Base-by-base conservation (phyloP, 2,329 filamentous ascomycete species). In the Diplodia sapinea region DNA sequence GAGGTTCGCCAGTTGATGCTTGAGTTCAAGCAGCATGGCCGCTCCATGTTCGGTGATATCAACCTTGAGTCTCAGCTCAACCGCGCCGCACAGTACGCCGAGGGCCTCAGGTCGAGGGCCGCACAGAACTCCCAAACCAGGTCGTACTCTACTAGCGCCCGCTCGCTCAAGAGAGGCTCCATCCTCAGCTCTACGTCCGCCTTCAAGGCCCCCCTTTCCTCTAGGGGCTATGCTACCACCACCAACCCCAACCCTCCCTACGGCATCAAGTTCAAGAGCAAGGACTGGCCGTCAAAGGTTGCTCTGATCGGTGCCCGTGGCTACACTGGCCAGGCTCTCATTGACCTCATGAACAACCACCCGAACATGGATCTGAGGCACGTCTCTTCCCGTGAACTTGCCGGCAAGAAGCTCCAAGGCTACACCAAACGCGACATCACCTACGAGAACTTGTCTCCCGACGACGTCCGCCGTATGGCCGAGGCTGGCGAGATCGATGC, bases 321-420 rank as follows among this genome's bases (percentile, higher is more conserved):
- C 40, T 98, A 97, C 78, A 98, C 94, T 65, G 94, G 95, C 50
- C 92, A 97, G 79, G 92, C 93, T 66, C 84, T 99, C 57, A 93
- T 98, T 74, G 89, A 88, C 69, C 87, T 99, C 23, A 84, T 99
- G 61, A 95, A 97, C 80, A 82, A 87, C 40, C 95, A 98, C 81
- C 93, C 93, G 15, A 87, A 92, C 79, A 91, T 98, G 85, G 94
- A 97, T 72, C 88, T 98, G 64, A 87, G 89, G 57, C 90, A 97
- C 76, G 94, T 98, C 54, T 97, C 93, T 2, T 98, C 94, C 15
- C 92, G 95, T 75, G 94, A 98, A 80, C 87, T 98, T 61, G 90
- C 87, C 5, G 95, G 95, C 49, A 89, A 95, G 82, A 89, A 92
- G 79, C 87, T 98, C 23, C 84, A 94, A 79, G 94, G 93, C 36